These are phyloP conservation scores for Apiotrichum laibachii DNA, from an alignment of 1,284 basidiomycete species.

Conservation along the genomic window DNA sequence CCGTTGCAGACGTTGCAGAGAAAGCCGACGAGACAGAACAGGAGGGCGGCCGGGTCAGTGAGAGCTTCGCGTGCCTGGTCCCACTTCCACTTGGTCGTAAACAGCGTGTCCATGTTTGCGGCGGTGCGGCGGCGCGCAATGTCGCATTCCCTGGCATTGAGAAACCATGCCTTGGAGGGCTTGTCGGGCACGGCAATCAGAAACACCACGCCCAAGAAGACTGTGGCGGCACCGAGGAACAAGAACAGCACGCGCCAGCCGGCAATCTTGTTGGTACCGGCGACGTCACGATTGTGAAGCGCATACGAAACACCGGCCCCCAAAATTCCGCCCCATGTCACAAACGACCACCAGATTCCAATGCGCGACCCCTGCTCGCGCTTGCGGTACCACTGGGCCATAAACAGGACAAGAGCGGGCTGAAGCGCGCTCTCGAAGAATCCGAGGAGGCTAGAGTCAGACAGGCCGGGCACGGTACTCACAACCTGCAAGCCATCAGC, in stretches of 20 bases:
- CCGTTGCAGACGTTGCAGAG: slow-evolving; percentile 15
- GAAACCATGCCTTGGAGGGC: slow-evolving; percentile 31
- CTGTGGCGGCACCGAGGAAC: slow-evolving; percentile 24
- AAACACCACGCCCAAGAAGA: slow-evolving; percentile 22
- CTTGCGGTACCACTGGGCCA: slow-evolving; percentile 23
- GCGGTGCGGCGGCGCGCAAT: slow-evolving; percentile 25
- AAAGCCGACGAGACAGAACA: slow-evolving; percentile 9
- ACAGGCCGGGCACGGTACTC: slow-evolving; percentile 15
- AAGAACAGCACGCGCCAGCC: slow-evolving; percentile 28
- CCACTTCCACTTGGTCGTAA: slow-evolving; percentile 23
- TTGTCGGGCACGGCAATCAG: slow-evolving; percentile 33
- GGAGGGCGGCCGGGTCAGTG: slow-evolving; percentile 21
- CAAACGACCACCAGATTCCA: slow-evolving; percentile 24
- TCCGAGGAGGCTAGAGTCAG: slow-evolving; percentile 17
- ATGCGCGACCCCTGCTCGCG: slow-evolving; percentile 18
- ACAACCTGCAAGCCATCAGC: slow-evolving; percentile 58
- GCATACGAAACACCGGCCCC: slow-evolving; percentile 24
- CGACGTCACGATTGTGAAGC: slow-evolving; percentile 11
- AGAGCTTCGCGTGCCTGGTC: slow-evolving; percentile 32
- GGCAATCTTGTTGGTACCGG: not conserved
- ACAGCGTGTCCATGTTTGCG: slow-evolving; percentile 35
- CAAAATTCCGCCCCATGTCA: slow-evolving; percentile 22
- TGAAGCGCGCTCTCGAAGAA: slow-evolving; percentile 13
- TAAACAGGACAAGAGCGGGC: slow-evolving; percentile 23
- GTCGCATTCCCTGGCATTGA: slow-evolving; percentile 24